Evolutionary conservation across 208 protist species (phyloP).

Genomic region (Porcisia hertigi): DNA sequence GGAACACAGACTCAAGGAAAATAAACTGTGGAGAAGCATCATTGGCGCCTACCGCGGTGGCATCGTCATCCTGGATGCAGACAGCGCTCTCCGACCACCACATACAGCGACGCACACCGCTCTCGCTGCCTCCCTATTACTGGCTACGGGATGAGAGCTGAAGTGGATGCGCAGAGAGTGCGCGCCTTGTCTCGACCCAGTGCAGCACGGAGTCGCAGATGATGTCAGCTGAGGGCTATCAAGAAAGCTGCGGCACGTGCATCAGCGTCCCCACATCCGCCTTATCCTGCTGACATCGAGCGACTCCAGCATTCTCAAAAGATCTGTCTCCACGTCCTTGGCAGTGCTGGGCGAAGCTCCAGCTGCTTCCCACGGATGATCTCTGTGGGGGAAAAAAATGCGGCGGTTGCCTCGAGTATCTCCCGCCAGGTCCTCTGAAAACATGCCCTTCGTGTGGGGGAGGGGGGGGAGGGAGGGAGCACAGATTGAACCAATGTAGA

Average conservation of each 20-base stretch:
- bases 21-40: neutral
- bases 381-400: neutral
- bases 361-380: neutral
- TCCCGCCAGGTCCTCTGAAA: neutral
- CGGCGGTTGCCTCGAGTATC: no score
- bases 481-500: neutral
- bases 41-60: neutral
- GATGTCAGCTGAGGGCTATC: neutral
- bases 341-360: neutral
- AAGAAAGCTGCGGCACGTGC: neutral
- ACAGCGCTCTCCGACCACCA: constrained; percentile 1
- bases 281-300: neutral
- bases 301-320: neutral
- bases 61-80: neutral
- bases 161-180: neutral
- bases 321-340: neutral
- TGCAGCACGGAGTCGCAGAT: neutral
- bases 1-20: neutral
- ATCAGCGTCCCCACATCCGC: neutral
- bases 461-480: neutral
- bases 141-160: neutral
- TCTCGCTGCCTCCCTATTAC: neutral
- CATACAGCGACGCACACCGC: constrained; percentile 4
- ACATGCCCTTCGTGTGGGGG: neutral
- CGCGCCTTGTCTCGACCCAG: neutral